Conservation (phyloP, 2,329 filamentous ascomycete genomes). For the Trichoderma atroviride region DNA sequence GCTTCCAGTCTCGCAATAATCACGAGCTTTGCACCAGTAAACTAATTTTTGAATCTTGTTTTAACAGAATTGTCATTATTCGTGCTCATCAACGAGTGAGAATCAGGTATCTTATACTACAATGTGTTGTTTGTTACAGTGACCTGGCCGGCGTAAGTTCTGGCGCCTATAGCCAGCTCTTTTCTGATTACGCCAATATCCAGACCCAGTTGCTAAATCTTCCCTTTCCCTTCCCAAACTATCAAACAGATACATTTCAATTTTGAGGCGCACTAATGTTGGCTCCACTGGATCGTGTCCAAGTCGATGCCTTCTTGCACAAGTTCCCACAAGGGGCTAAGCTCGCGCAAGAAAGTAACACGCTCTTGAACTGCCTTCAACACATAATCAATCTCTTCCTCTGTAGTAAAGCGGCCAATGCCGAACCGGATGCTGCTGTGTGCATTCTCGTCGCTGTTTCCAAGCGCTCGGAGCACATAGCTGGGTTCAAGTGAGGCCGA, state of each 20-base stretch:
- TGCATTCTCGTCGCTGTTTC: slow-evolving; percentile 95
- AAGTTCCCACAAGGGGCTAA: slow-evolving; percentile 95
- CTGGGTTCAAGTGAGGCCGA: slow-evolving; percentile 95
- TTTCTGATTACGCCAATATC: slow-evolving; percentile 15
- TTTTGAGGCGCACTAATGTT: slow-evolving; percentile 65
- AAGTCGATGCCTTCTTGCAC: slow-evolving; percentile 96
- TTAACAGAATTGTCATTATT: slow-evolving; percentile 25
- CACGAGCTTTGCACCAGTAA: background rate
- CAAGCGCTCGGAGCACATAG: slow-evolving; percentile 91
- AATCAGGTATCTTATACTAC: slow-evolving; percentile 31
- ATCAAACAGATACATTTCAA: background rate
- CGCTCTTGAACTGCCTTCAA: slow-evolving; percentile 89
- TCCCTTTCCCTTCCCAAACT: background rate
- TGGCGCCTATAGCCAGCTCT: slow-evolving; percentile 28
- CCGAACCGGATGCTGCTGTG: slow-evolving; percentile 98
- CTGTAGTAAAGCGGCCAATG: slow-evolving; percentile 95
- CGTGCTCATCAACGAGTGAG: slow-evolving; percentile 22
- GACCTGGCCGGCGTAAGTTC: slow-evolving; percentile 30
- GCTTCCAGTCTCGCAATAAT: background rate
- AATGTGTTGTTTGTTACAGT: slow-evolving; percentile 41
- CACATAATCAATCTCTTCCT: slow-evolving; percentile 95
- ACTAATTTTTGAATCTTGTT: background rate
- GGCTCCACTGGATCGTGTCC: slow-evolving; percentile 97
- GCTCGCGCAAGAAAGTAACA: slow-evolving; percentile 88
- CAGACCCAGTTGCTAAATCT: background rate